Evolutionary conservation across 2,329 filamentous ascomycete genomes (phyloP).

Genomic region (Epichloe coenophiala): DNA sequence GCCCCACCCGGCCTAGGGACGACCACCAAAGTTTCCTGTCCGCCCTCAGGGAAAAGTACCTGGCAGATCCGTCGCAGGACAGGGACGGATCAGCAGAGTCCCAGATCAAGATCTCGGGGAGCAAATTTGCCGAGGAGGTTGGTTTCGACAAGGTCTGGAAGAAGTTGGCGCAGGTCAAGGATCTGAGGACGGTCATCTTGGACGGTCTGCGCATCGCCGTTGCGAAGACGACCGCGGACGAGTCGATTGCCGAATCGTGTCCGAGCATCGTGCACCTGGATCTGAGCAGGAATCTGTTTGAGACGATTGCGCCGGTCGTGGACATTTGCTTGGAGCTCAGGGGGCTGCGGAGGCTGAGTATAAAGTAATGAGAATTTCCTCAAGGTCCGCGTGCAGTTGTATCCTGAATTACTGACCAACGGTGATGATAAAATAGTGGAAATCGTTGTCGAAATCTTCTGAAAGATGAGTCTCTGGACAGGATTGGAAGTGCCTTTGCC

Average conservation of each 20-base stretch:
- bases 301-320: constrained; percentile 50
- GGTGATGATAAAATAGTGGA: constrained; percentile 35
- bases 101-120: constrained; percentile 52
- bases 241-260: constrained; percentile 36
- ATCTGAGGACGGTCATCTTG: constrained; percentile 69
- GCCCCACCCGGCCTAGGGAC: constrained; percentile 60
- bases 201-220: constrained; percentile 55
- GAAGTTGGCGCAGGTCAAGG: constrained; percentile 63
- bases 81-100: constrained; percentile 23
- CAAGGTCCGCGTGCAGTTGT: too few species aligned
- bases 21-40: constrained; percentile 58
- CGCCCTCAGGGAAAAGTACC: constrained; percentile 76
- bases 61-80: constrained; percentile 33
- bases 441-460: constrained; percentile 51
- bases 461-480: constrained; percentile 15
- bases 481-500: constrained; percentile 28
- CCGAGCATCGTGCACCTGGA: constrained; percentile 67
- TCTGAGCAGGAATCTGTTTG: constrained; percentile 72
- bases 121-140: constrained; percentile 80
- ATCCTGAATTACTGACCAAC: neutral
- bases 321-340: constrained; percentile 58
- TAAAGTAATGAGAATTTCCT: constrained; percentile 35
- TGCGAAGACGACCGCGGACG: constrained; percentile 18
- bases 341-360: constrained; percentile 49
- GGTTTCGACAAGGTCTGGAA: constrained; percentile 87